These are phyloP conservation scores for Trichaptum fuscoviolaceum DNA, from an alignment of 768 basidiomycete species.

Conservation along the genomic window DNA sequence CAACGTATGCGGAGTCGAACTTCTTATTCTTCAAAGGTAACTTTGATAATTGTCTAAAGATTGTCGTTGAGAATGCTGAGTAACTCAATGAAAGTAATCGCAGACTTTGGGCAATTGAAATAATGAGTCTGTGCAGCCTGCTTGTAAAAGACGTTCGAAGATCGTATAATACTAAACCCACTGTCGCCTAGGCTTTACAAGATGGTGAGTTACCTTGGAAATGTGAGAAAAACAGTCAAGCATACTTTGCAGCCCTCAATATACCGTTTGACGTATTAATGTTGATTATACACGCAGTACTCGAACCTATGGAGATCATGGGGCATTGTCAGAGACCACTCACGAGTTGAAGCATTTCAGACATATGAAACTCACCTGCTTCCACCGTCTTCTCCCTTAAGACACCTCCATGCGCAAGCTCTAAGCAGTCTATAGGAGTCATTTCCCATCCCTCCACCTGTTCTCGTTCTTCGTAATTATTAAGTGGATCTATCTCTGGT, in stretches of 20 bases:
- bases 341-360: not conserved
- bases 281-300: conserved; percentile 70
- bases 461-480: conserved; percentile 64
- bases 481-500: conserved; percentile 72
- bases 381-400: conserved; percentile 53
- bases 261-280: conserved; percentile 71
- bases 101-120: conserved; percentile 41
- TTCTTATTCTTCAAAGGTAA: conserved; percentile 21
- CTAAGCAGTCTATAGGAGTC: conserved; percentile 58
- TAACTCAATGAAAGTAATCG: conserved; percentile 18
- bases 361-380: conserved; percentile 18
- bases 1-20: conserved; percentile 23
- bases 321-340: conserved; percentile 9
- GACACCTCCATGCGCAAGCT: conserved; percentile 67
- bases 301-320: conserved; percentile 52
- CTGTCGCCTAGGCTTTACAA: conserved; percentile 67
- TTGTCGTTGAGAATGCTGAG: not conserved
- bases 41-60: conserved; percentile 31
- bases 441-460: conserved; percentile 60
- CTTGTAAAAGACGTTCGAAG: conserved; percentile 57
- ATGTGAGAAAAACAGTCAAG: conserved; percentile 9
- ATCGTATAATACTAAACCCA: conserved; percentile 67
- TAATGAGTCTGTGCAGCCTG: conserved; percentile 38
- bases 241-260: conserved; percentile 74
- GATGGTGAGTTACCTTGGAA: conserved; percentile 8